Conservation (phyloP, 2,329 filamentous ascomycete genomes). For the Pestalotiopsis sp. region DNA sequence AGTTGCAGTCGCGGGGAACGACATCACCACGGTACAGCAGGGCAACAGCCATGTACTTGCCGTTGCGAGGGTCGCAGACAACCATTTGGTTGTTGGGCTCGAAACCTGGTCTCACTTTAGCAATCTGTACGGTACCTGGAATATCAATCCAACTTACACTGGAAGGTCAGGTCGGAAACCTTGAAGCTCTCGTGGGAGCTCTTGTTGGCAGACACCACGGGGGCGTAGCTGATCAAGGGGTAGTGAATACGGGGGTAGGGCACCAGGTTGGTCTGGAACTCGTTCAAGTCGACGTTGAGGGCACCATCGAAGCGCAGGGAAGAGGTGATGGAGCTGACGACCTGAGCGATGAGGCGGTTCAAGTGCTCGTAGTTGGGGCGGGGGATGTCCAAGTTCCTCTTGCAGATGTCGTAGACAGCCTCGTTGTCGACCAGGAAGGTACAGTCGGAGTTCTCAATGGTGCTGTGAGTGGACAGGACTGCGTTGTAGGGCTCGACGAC, state of each 20-base stretch:
- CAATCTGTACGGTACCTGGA: background rate
- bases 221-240: conserved; percentile 73
- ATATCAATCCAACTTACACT: conserved; percentile 55
- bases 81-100: conserved; percentile 83
- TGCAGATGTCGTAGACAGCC: conserved; percentile 76
- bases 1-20: conserved; percentile 70
- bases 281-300: conserved; percentile 75
- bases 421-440: conserved; percentile 79
- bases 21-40: conserved; percentile 74
- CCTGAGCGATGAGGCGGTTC: conserved; percentile 74
- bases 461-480: conserved; percentile 74
- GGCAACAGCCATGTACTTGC: conserved; percentile 77
- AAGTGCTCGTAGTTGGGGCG: conserved; percentile 72
- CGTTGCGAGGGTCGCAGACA: conserved; percentile 73
- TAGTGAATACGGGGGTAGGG: conserved; percentile 77
- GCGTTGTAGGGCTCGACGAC: conserved; percentile 78
- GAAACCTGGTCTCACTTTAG: conserved; percentile 54
- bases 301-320: conserved; percentile 74
- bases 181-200: conserved; percentile 88
- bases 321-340: conserved; percentile 75
- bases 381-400: conserved; percentile 70
- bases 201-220: conserved; percentile 73
- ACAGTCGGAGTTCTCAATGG: conserved; percentile 77
- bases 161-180: conserved; percentile 75
- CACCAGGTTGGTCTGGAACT: conserved; percentile 78